Evolutionary conservation across 495 filamentous ascomycete genomes (phyloP).

Genomic region (Aspergillus kassunensis): DNA sequence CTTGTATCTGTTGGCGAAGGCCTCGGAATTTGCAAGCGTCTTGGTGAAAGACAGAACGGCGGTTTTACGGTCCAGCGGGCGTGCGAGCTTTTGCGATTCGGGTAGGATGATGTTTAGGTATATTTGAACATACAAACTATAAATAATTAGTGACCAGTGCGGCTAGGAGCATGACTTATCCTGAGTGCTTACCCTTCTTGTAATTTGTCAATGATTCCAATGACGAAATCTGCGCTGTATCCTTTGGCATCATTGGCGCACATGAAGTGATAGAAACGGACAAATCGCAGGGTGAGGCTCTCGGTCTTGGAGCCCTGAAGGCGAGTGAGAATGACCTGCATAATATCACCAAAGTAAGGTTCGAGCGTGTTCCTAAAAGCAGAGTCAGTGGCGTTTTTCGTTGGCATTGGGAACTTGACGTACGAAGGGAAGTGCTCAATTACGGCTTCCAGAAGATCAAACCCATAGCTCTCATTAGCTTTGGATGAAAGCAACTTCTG

Average conservation of each 20-base stretch:
- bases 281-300: constrained; percentile 73
- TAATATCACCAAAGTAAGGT: constrained; percentile 72
- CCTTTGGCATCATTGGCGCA: constrained; percentile 71
- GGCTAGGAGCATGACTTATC: not conserved
- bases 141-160: constrained; percentile 21
- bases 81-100: constrained; percentile 78
- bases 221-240: constrained; percentile 84
- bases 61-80: constrained; percentile 85
- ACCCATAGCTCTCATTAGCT: constrained; percentile 72
- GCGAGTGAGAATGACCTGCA: constrained; percentile 76
- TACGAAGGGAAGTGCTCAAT: constrained; percentile 66
- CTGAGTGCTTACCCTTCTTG: constrained; percentile 57
- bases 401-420: constrained; percentile 26
- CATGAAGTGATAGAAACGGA: constrained; percentile 88
- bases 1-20: constrained; percentile 69
- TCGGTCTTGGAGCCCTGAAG: constrained; percentile 77
- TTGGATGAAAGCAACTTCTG: constrained; percentile 76
- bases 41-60: constrained; percentile 90
- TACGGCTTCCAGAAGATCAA: constrained; percentile 83
- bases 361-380: constrained; percentile 55
- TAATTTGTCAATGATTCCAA: constrained; percentile 71
- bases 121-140: constrained; percentile 72
- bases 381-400: constrained; percentile 11
- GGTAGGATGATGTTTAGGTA: constrained; percentile 84
- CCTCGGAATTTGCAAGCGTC: constrained; percentile 74